These are phyloP conservation scores for Paraphoma chrysanthemicola DNA, from an alignment of 2,329 filamentous ascomycete genomes.

Conservation along the genomic window DNA sequence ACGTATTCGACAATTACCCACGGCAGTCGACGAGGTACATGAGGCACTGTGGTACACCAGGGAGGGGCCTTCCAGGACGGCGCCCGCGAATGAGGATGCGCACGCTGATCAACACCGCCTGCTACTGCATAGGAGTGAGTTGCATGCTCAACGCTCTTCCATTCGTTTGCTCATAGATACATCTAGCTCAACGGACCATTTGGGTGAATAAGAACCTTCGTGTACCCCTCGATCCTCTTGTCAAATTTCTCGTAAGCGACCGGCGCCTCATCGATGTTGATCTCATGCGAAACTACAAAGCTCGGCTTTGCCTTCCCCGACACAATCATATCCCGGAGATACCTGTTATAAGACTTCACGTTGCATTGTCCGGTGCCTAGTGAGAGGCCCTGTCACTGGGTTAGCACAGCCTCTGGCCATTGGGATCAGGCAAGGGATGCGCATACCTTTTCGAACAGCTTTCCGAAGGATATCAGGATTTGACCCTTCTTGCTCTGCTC, in stretches of 20 bases:
- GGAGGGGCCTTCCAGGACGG: too few relatives aligned
- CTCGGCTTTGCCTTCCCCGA: constrained; percentile 69
- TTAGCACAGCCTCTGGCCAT: not conserved
- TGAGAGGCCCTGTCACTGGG: constrained; percentile 58
- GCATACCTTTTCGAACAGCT: constrained; percentile 70
- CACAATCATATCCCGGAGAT: constrained; percentile 70
- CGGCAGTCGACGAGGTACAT: too few relatives aligned
- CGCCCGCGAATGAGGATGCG: too few relatives aligned
- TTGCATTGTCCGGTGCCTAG: constrained; percentile 71
- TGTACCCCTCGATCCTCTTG: constrained; percentile 70
- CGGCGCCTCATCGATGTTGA: constrained; percentile 67
- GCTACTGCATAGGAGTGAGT: not conserved
- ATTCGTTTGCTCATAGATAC: constrained; percentile 5
- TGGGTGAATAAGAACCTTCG: constrained; percentile 72
- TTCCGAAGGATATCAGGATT: constrained; percentile 70
- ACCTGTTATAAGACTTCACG: constrained; percentile 72
- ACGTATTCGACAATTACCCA: too few relatives aligned
- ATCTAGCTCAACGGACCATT: constrained; percentile 56
- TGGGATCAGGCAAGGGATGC: not conserved
- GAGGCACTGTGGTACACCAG: too few relatives aligned
- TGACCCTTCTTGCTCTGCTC: constrained; percentile 67
- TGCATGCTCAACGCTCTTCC: not conserved
- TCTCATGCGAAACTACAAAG: constrained; percentile 71
- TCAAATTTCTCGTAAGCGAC: constrained; percentile 71
- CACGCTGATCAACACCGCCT: too few relatives aligned